Evolutionary conservation across 2,329 filamentous ascomycete genomes (phyloP), one percentile per base, ranked within the genome.

Genomic region (Neopestalotiopsis sp.): DNA sequence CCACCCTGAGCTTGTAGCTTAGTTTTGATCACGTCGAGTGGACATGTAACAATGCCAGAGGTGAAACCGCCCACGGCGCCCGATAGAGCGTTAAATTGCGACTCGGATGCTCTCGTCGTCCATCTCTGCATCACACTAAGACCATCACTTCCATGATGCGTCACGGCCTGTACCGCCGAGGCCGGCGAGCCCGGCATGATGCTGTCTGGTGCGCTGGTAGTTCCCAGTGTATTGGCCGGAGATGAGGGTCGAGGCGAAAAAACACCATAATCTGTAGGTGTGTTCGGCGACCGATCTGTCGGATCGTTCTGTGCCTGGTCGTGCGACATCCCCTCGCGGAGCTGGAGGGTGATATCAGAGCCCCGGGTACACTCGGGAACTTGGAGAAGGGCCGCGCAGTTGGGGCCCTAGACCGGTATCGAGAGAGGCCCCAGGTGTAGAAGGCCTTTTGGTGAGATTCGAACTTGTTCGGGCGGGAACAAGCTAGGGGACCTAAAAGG

Each of bases 21-120:
- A 59, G 96, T 99, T 85, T 99, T 99, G 82, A 99, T 98, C 71
- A 99, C 96, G 85, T 99, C 96, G 74, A 99, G 90, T 57, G 96
- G 96, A 80, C 96, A 99, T 66, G 95, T 98, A 73, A 98, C 93
- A 68, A 99, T 89, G 65, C 96, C 96, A 7, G 95, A 97, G 28
- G 94, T 94, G 76, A 98, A 94, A 64, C 96, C 96, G 65, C 95
- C 95, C 69, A 94, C 87, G 63, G 95, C 95, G 68, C 96, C 96
- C 58, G 94, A 92, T 68, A 98, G 86, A 71, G 94, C 94, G 79
- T 97, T 94, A 79, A 98, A 90, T 71, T 89, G 87, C 24, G 88
- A 85, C 71, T 90, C 87, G 42, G 88, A 89, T 65, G 89, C 88
- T 53, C 78, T 75, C 62, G 84, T 80, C 28, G 87, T 85, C 87